Conservation (phyloP, 2,329 filamentous ascomycete species). For the Fusarium sp. region DNA sequence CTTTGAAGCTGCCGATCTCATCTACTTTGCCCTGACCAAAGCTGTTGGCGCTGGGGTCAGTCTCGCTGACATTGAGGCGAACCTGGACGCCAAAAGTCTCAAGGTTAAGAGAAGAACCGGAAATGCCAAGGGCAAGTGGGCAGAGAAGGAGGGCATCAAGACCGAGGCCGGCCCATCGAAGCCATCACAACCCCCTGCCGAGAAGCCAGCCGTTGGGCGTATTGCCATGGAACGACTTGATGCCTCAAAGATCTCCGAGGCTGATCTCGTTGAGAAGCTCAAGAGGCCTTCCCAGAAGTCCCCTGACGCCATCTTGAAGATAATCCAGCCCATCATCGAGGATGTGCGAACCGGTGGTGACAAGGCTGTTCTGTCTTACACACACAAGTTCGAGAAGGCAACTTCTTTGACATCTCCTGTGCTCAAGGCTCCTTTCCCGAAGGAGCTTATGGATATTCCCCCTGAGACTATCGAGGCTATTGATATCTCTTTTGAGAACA, state of each 20-base stretch:
- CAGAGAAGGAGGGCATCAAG: constrained; percentile 81
- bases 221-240: constrained; percentile 89
- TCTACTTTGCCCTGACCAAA: constrained; percentile 96
- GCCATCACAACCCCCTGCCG: constrained; percentile 48
- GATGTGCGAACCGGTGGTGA: constrained; percentile 88
- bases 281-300: constrained; percentile 94
- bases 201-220: constrained; percentile 60
- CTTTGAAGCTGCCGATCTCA: constrained; percentile 93
- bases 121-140: constrained; percentile 94
- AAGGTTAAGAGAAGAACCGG: constrained; percentile 95
- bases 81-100: constrained; percentile 91
- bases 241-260: constrained; percentile 71
- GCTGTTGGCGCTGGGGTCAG: constrained; percentile 87
- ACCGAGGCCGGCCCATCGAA: constrained; percentile 55
- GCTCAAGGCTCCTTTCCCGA: constrained; percentile 87
- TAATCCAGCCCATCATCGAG: constrained; percentile 91
- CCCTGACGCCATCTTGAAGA: constrained; percentile 91
- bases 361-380: constrained; percentile 89
- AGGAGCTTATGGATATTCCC: constrained; percentile 85
- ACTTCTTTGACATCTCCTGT: constrained; percentile 91
- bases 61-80: constrained; percentile 90
- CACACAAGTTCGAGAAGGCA: constrained; percentile 97
- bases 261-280: constrained; percentile 79
- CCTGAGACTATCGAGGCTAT: constrained; percentile 92
- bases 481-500: constrained; percentile 93